Evolutionary conservation across 768 basidiomycete species (phyloP).

Genomic region (Sporobolomyces roseus): DNA sequence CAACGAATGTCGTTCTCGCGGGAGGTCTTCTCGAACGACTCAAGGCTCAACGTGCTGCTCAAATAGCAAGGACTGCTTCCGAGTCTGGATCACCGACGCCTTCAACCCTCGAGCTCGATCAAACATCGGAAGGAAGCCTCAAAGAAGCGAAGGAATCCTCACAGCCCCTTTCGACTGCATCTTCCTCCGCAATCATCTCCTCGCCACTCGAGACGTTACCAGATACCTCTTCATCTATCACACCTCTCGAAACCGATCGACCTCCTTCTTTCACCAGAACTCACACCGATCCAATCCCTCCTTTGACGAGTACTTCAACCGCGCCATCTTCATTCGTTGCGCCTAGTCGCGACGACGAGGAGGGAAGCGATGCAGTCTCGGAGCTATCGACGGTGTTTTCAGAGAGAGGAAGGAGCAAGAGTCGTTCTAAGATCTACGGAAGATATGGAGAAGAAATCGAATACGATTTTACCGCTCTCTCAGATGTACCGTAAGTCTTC

Average conservation of each 20-base stretch:
- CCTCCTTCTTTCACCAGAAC: neutral
- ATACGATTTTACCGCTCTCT: conserved; percentile 26
- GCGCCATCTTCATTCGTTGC: neutral
- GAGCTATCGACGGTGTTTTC: neutral
- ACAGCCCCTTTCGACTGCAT: too few relatives aligned
- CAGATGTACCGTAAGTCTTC: conserved; percentile 22
- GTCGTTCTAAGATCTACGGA: conserved; percentile 18
- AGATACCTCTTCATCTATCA: neutral
- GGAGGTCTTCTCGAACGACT: conserved; percentile 24
- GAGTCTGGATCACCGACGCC: neutral
- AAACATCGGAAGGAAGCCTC: too few relatives aligned
- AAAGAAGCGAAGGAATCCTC: too few relatives aligned
- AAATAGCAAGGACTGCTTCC: neutral
- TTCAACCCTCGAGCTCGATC: neutral
- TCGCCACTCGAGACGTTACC: too few relatives aligned
- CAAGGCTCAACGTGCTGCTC: conserved; percentile 24
- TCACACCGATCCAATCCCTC: neutral
- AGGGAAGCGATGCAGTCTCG: neutral
- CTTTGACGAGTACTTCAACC: neutral
- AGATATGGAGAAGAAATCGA: conserved; percentile 28
- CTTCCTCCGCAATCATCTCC: too few relatives aligned
- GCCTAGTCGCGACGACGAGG: neutral
- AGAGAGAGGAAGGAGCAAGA: neutral
- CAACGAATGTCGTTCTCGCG: conserved; percentile 11
- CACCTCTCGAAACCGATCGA: neutral